Percentiles rank a stretch among this genome's conserved stretches.
Evolutionary conservation across 805 yeast genomes (phyloP).

Genomic region (Spathaspora sp.): DNA sequence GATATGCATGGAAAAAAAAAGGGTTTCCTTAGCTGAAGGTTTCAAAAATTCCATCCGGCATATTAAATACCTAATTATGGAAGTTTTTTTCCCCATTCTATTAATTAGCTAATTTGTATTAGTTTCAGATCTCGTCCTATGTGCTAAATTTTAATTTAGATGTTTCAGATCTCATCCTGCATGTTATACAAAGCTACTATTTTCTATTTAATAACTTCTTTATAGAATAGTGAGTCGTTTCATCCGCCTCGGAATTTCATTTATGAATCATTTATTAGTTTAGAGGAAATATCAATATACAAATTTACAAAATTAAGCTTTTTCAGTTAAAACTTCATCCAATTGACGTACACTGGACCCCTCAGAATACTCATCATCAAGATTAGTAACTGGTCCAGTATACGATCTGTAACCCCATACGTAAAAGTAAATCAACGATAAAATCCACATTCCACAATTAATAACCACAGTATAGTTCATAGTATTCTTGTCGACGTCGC

Average conservation of each 20-base stretch:
- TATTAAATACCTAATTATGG: too few species aligned
- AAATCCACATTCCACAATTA: slow-evolving; percentile 53
- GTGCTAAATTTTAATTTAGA: too few species aligned
- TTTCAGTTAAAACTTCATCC: background rate
- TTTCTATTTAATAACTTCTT: too few species aligned
- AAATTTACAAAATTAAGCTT: background rate
- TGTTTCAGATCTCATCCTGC: background rate
- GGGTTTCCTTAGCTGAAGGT: too few species aligned
- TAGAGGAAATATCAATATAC: background rate
- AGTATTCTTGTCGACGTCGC: slow-evolving; percentile 31
- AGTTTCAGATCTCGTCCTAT: background rate
- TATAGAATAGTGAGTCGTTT: too few species aligned
- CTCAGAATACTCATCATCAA: slow-evolving; percentile 6
- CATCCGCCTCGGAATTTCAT: too few species aligned
- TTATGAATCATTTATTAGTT: background rate
- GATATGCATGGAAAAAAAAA: background rate
- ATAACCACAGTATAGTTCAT: slow-evolving; percentile 70
- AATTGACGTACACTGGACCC: background rate
- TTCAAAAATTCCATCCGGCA: too few species aligned
- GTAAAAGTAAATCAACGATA: slow-evolving; percentile 47
- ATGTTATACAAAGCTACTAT: too few species aligned
- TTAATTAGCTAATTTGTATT: too few species aligned
- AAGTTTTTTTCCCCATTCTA: too few species aligned
- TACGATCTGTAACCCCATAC: slow-evolving; percentile 48
- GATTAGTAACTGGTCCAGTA: slow-evolving; percentile 45